Conservation (phyloP, 2,329 filamentous ascomycete species). For the Aspergillus puulaauensis region DNA sequence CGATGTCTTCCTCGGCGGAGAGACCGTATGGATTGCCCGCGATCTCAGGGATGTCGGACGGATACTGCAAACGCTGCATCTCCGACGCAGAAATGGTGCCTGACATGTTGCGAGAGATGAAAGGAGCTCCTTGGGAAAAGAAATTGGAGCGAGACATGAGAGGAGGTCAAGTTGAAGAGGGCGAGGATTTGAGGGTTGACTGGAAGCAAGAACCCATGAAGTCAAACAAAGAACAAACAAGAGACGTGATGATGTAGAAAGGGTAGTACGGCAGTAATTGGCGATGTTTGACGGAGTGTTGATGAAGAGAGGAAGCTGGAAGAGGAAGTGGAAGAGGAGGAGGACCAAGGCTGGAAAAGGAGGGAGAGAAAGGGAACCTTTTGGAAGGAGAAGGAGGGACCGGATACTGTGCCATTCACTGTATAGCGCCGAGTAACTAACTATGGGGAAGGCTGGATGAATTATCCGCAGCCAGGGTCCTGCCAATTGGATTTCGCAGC, state of each 20-base stretch:
- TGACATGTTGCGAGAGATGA: neutral
- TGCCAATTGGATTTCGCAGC: no score
- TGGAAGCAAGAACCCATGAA: neutral
- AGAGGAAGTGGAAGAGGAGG: neutral
- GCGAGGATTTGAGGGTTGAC: neutral
- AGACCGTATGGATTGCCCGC: neutral
- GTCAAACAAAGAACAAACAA: neutral
- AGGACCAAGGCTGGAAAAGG: neutral
- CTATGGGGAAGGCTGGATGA: no score
- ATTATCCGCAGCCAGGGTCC: no score
- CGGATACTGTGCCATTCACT: neutral
- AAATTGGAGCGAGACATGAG: conserved; percentile 26
- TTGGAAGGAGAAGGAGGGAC: neutral
- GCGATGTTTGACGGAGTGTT: no score
- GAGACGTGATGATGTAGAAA: neutral
- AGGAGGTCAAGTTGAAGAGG: neutral
- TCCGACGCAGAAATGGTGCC: neutral
- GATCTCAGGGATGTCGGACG: neutral
- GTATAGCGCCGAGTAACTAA: no score
- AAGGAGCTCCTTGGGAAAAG: conserved; percentile 15
- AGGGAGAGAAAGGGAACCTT: neutral
- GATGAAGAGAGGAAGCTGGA: neutral
- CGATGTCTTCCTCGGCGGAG: neutral
- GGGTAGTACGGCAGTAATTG: neutral
- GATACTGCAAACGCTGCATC: neutral